Base-by-base conservation (phyloP, 1,139 yeast species). In the Hansenula anomala region DNA sequence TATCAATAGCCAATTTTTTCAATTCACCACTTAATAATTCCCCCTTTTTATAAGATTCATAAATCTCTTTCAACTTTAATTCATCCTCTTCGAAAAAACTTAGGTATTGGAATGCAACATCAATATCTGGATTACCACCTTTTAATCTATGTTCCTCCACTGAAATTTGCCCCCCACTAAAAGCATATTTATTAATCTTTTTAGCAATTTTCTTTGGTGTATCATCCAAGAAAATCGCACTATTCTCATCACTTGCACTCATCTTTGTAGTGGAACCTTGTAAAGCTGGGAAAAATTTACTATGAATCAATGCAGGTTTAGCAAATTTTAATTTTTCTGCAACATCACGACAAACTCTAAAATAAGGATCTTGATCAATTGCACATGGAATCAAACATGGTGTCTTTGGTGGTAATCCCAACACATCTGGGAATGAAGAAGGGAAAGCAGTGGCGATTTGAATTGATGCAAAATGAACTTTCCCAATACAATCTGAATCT, bases 311-410 rank as follows among this genome's bases (percentile, higher is more conserved):
- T 6, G 97, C 79, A 17, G 97, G 98, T 65, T 94, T 94, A 49
- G 90, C 70, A 61, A 75, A 94, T 64, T 84, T 86, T 59, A 94
- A 75, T 63, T 90, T 92, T 58, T 82, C 89, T 20, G 98, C 97
- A 47, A 94, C 98, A 60, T 94, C 99, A 65, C 99, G 77, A 65
- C 96, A 87, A 24, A 94, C 95, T 63, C 99, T 77, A 70, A 94
- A 94, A 65, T 94, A 94, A 28, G 99, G 98, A 63, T 94, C 99
- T 69, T 90, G 97, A 62, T 94, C 99, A 61, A 94, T 94, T 34
- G 99, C 99, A 73, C 98, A 94, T 29, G 99, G 99, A 63, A 94
- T 94, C 63, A 94, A 71, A 65, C 96, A 87, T 43, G 97, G 98
- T 2, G 97, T 90, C 63, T 84, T 83, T 36, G 82, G 71, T 37